These are phyloP conservation scores for Syzygium oleosum DNA, from an alignment of 345 rosid genomes.

Conservation along the genomic window DNA sequence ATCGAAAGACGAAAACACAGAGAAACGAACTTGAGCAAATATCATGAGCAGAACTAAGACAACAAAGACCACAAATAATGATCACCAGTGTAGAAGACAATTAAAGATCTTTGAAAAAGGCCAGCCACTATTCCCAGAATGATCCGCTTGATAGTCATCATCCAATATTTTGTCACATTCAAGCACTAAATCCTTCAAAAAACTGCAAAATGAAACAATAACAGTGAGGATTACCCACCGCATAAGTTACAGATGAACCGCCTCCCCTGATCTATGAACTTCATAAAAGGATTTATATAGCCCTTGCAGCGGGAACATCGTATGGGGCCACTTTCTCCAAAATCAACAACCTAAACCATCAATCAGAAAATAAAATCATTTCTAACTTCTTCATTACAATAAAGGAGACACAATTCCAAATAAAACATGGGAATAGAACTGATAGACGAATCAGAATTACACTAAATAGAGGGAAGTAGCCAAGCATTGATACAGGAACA, in stretches of 20 bases:
- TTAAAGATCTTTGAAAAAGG: neutral
- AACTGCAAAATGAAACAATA: neutral
- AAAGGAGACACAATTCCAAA: neutral
- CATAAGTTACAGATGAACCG: slow-evolving; percentile 84
- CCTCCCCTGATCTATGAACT: slow-evolving; percentile 85
- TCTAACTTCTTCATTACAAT: neutral
- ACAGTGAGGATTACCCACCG: slow-evolving; percentile 3
- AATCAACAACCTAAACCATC: slow-evolving; percentile 64
- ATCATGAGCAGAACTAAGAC: neutral
- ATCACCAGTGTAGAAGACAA: neutral
- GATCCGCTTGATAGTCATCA: neutral
- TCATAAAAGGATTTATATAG: slow-evolving; percentile 91
- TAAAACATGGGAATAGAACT: neutral
- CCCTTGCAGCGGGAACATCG: slow-evolving; percentile 96
- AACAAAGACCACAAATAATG: neutral
- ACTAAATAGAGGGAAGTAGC: neutral
- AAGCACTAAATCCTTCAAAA: neutral
- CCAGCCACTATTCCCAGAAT: neutral
- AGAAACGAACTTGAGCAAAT: neutral
- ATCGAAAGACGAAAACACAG: neutral
- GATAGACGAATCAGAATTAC: neutral
- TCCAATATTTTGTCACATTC: neutral
- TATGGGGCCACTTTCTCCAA: slow-evolving; percentile 87
- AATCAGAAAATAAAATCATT: neutral
- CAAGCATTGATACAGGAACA: neutral